These are phyloP conservation scores for Paraphoma chrysanthemicola DNA, from an alignment of 2,329 filamentous ascomycete genomes.

Conservation along the genomic window DNA sequence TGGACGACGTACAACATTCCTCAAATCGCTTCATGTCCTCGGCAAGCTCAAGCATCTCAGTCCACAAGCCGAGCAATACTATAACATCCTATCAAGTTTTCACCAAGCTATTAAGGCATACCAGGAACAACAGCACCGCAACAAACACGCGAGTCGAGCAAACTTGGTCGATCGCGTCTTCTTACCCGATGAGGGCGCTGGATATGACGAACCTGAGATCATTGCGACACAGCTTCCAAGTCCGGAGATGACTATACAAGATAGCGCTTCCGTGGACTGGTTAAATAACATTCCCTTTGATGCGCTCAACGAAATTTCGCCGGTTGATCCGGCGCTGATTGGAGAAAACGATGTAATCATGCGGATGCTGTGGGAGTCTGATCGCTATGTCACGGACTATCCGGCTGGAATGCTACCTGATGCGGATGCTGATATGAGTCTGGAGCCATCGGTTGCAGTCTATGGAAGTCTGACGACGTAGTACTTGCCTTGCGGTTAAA, in stretches of 20 bases:
- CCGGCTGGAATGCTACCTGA: conserved; percentile 12
- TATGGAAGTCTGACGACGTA: too few relatives aligned
- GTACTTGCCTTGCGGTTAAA: too few relatives aligned
- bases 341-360: conserved; percentile 23
- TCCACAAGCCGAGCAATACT: conserved; percentile 65
- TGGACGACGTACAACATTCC: conserved; percentile 59
- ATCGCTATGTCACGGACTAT: conserved; percentile 16
- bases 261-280: conserved; percentile 12
- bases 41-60: conserved; percentile 57
- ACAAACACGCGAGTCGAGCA: conserved; percentile 6
- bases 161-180: conserved; percentile 18
- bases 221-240: conserved; percentile 19
- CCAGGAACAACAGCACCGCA: conserved; percentile 15
- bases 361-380: conserved; percentile 25
- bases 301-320: conserved; percentile 5
- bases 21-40: conserved; percentile 59
- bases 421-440: background rate
- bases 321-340: conserved; percentile 13
- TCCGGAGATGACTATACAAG: conserved; percentile 17
- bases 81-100: conserved; percentile 57
- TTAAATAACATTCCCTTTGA: conserved; percentile 9
- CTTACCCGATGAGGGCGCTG: conserved; percentile 5
- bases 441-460: too few relatives aligned
- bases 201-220: conserved; percentile 8
- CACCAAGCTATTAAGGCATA: conserved; percentile 24